Evolutionary conservation across 1,284 basidiomycete genomes (phyloP).

Genomic region (Ganoderma resinaceum): DNA sequence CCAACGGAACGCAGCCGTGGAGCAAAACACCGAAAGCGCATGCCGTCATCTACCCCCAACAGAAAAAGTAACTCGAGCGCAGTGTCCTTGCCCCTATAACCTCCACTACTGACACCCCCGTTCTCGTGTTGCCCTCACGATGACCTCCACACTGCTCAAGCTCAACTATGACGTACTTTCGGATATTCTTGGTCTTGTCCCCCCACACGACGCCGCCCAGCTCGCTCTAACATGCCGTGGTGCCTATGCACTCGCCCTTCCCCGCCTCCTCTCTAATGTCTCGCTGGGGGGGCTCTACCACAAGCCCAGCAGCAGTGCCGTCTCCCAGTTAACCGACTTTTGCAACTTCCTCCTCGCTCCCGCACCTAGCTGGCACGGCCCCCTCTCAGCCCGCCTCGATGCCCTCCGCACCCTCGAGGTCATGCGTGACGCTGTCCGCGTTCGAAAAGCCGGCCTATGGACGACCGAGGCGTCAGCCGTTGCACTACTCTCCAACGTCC

Average conservation of each 20-base stretch:
- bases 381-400: constrained; percentile 21
- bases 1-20: constrained; percentile 28
- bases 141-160: constrained; percentile 26
- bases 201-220: constrained; percentile 24
- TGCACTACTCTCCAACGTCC: constrained; percentile 22
- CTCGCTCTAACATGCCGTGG: constrained; percentile 28
- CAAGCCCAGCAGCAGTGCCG: constrained; percentile 27
- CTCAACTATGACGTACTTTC: constrained; percentile 33
- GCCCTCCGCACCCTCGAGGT: constrained; percentile 25
- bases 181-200: constrained; percentile 24
- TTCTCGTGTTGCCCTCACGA: constrained; percentile 1
- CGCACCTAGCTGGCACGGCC: constrained; percentile 28
- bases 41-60: constrained; percentile 17
- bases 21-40: constrained; percentile 13
- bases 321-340: constrained; percentile 31
- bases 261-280: constrained; percentile 28
- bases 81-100: constrained; percentile 7
- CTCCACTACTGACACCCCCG: neutral
- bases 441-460: constrained; percentile 22
- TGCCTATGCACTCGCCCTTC: constrained; percentile 26
- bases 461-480: constrained; percentile 24
- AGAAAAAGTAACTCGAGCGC: constrained; percentile 14
- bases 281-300: constrained; percentile 30
- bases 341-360: constrained; percentile 27
- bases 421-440: constrained; percentile 31